phyloP scores from a whole-genome alignment of 495 filamentous ascomycete species.

The Daldinia loculata region DNA sequence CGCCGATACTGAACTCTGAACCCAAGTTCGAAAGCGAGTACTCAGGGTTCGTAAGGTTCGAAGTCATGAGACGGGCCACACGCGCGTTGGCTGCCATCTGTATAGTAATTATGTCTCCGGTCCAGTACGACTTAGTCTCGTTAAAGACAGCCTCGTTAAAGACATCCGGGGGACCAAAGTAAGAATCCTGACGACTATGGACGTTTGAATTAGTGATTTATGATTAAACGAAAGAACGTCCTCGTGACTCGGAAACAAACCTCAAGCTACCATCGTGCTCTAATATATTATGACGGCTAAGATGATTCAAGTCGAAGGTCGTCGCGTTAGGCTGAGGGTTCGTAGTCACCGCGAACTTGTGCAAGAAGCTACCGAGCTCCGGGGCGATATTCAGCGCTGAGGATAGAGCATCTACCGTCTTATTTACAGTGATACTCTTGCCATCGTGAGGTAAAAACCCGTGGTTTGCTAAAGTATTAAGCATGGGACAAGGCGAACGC shows the following conservation, averaged over 20 bases:
- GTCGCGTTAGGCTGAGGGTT: slow-evolving; percentile 62
- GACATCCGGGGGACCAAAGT: slow-evolving; percentile 52
- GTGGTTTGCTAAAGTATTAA: slow-evolving; percentile 53
- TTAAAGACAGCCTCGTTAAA: slow-evolving; percentile 61
- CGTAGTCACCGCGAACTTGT: slow-evolving; percentile 52
- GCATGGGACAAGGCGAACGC: slow-evolving; percentile 53
- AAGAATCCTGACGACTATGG: slow-evolving; percentile 54
- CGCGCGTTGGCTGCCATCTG: slow-evolving; percentile 56
- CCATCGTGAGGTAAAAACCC: slow-evolving; percentile 51
- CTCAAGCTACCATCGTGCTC: slow-evolving; percentile 64
- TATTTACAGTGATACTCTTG: slow-evolving; percentile 49
- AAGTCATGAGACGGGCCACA: slow-evolving; percentile 55
- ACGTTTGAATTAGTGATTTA: slow-evolving; percentile 3
- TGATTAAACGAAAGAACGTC: neutral
- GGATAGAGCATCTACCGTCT: slow-evolving; percentile 48
- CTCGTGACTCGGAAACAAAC: slow-evolving; percentile 38
- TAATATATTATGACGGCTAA: slow-evolving; percentile 57
- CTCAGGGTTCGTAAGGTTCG: slow-evolving; percentile 55
- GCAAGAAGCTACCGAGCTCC: slow-evolving; percentile 49
- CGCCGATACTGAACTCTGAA: slow-evolving; percentile 54
- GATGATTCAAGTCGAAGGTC: slow-evolving; percentile 57
- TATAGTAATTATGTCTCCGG: slow-evolving; percentile 47
- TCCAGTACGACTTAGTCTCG: slow-evolving; percentile 56
- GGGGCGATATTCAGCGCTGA: slow-evolving; percentile 56
- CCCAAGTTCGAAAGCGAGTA: slow-evolving; percentile 49